Base-by-base conservation (phyloP, 2,329 filamentous ascomycete species). In the Apiospora aurea region DNA sequence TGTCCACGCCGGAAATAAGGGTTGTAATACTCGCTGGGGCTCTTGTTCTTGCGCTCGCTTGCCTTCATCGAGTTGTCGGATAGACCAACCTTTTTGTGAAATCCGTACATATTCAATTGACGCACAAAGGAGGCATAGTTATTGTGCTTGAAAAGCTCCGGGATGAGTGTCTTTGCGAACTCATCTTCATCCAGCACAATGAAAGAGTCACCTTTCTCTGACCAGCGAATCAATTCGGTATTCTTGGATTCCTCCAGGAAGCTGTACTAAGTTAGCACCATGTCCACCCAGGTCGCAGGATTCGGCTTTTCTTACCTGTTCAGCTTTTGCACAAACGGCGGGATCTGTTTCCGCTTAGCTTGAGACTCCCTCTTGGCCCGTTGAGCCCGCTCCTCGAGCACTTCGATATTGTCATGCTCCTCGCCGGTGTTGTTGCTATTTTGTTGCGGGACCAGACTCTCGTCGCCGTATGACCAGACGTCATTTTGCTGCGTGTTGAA, bases 1-100 rank as follows among this genome's bases (percentile, higher is more conserved):
- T 97, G 92, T 5, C 95, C 96, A 66, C 95, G 93, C 77, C 95
- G 94, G 83, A 99, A 99, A 83, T 95, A 99, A 13, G 94, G 94
- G 81, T 99, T 98, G 76, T 94, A 95, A 81, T 99, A 99, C 86
- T 98, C 96, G 87, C 95, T 98, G 0, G 96, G 96, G 72, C 95
- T 97, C 85, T 99, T 99, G 80, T 96, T 96, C 81, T 98, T 97
- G 74, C 95, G 92, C 84, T 98, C 96, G 80, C 95, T 98, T 7
- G 97, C 95, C 76, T 96, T 93, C 93, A 99, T 97, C 0, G 95
- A 98, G 80, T 98, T 98, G 82, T 99, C 96, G 4, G 95, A 97
- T 24, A 99, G 87, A 4, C 94, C 94, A 4, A 96, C 94, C 57
- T 94, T 92, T 98, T 99, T 99, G 87, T 99, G 96, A 78, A 99